Base-by-base conservation (phyloP, 139 green algal species). In the Picochlorum sp. region DNA sequence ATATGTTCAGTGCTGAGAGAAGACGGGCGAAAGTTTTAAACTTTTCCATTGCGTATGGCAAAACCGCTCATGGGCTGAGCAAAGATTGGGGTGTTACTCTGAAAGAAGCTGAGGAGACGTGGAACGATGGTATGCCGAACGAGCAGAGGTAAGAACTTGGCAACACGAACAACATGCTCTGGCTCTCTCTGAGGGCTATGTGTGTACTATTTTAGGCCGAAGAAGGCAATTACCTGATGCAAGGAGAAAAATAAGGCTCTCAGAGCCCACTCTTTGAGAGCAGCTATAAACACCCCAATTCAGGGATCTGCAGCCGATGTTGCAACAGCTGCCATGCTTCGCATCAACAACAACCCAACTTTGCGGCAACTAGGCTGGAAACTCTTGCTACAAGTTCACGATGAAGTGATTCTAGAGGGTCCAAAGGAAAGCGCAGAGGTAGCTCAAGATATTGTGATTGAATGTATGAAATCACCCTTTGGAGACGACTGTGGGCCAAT, bases 41-140 rank as follows among this genome's bases (percentile, higher is more conserved):
- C 83, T 98, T 98, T 75, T 91, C 78, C 55, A 97, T 98, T 61
- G 93, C 93, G 7, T 98, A 98, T 63, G 93, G 93, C 69, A 98
- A 98, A 81, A 98, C 93, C 0, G 87, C 87, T n/a, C 85, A 95
- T 71, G 93, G 93, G 6, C 81, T 98, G 49, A 74, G 78, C 32
- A 91, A 88, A 55, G 93, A 98, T 78, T 98, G 84, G 65, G 83
- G 84, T n/a, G 82, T 85, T 15, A 72, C 51, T 10, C 49, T 90
- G 34, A 57, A 88, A 15, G 92, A 98, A 77, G 93, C 93, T 18
- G 41, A 92, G 65, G 82, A 82, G 3, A 98, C 91, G 1, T 98
- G 8, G 50, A 92, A 4, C 50, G 73, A 4, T 96, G 89, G 89
- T 95, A 96, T 61, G 57, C 52, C 2, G 81, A 86, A 62, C 72